Conservation (phyloP, 139 green algal genomes). For the Edaphochlamys debaryana region DNA sequence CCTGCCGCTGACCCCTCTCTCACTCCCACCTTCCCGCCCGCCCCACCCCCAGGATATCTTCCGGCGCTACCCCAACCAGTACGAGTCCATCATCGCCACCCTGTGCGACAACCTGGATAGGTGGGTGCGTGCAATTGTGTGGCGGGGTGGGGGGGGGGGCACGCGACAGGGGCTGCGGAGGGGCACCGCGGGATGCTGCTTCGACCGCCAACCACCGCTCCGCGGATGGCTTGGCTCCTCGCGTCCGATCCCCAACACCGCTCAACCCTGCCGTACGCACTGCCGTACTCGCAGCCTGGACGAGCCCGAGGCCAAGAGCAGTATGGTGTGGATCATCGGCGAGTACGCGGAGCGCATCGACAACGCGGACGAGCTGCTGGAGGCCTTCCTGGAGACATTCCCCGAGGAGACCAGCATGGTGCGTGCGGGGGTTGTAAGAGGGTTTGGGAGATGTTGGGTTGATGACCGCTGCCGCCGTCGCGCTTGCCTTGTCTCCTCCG, state of each 20-base stretch:
- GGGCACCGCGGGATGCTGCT: too few species aligned
- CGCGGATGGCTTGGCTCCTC: too few species aligned
- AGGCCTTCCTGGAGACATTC: slow-evolving; percentile 97
- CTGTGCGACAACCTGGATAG: slow-evolving; percentile 96
- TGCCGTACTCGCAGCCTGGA: slow-evolving; percentile 85
- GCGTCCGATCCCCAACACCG: background rate
- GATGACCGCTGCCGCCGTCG: too few species aligned
- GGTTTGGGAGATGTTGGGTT: too few species aligned
- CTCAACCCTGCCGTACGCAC: background rate
- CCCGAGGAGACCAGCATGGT: slow-evolving; percentile 88
- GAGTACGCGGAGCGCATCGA: slow-evolving; percentile 99
- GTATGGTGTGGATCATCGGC: slow-evolving; percentile 98
- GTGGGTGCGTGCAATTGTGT: background rate
- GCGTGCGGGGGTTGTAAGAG: background rate
- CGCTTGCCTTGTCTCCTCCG: too few species aligned
- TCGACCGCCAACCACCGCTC: too few species aligned
- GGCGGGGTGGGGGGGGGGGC: background rate
- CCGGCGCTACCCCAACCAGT: slow-evolving; percentile 92
- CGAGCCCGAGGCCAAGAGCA: slow-evolving; percentile 95
- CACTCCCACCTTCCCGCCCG: too few species aligned
- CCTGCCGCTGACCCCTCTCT: too few species aligned
- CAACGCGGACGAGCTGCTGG: slow-evolving; percentile 98
- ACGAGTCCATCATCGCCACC: slow-evolving; percentile 94
- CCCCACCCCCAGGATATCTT: slow-evolving; percentile 84
- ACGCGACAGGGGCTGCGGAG: background rate